phyloP scores from a whole-genome alignment of 331 rosid species.

The Rosa hybrid region DNA sequence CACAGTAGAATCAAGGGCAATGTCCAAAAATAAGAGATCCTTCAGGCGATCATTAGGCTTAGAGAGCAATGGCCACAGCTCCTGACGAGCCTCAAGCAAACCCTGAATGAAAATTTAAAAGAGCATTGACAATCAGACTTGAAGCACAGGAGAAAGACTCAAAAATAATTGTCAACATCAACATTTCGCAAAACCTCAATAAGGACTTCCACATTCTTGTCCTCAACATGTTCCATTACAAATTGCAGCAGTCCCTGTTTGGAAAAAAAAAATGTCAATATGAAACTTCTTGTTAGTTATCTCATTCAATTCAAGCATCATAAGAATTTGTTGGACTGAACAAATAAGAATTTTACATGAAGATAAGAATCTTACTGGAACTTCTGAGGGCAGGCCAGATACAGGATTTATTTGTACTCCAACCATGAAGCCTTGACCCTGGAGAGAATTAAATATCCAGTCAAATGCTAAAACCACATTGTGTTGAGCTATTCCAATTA shows the following conservation, averaged over 20 bases:
- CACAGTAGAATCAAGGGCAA: conserved; percentile 94
- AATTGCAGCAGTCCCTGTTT: conserved; percentile 66
- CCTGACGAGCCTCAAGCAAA: conserved; percentile 96
- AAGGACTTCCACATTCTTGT: conserved; percentile 68
- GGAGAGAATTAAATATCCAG: conserved; percentile 34
- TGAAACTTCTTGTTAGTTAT: conserved; percentile 25
- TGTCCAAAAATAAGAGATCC: conserved; percentile 93
- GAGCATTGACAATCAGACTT: conserved; percentile 13
- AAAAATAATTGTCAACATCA: conserved; percentile 11
- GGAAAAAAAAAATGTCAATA: conserved; percentile 14
- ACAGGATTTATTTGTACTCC: conserved; percentile 92
- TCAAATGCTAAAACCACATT: conserved; percentile 28
- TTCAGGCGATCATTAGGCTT: conserved; percentile 76
- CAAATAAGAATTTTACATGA: conserved; percentile 25
- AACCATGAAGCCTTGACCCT: conserved; percentile 99
- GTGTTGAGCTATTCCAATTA: conserved; percentile 18
- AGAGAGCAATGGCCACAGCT: conserved; percentile 64
- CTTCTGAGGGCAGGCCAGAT: conserved; percentile 87
- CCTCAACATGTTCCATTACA: conserved; percentile 78
- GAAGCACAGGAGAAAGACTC: conserved; percentile 8
- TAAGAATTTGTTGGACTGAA: neutral
- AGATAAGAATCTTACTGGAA: conserved; percentile 59
- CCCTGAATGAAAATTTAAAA: conserved; percentile 48
- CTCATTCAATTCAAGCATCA: conserved; percentile 5
- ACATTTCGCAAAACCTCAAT: conserved; percentile 66